Conservation (phyloP, 345 rosid species). For the Dipteronia dyeriana region DNA sequence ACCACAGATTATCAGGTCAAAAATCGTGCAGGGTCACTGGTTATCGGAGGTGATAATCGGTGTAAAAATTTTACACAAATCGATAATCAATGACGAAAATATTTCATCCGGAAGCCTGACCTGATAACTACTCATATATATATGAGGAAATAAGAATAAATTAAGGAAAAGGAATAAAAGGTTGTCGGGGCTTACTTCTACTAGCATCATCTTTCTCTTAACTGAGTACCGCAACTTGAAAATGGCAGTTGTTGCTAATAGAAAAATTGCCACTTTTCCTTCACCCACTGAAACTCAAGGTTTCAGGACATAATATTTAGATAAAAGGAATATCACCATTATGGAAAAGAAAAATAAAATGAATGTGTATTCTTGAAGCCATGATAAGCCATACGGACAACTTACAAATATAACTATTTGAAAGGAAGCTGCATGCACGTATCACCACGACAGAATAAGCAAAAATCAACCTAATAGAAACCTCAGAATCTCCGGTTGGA, state of each 20-base stretch:
- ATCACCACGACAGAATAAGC: slow-evolving; percentile 52
- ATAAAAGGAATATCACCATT: background rate
- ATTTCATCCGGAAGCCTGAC: no score
- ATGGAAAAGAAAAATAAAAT: background rate
- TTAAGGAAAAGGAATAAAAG: background rate
- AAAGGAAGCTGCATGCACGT: slow-evolving; percentile 88
- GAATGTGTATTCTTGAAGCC: slow-evolving; percentile 14
- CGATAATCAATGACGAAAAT: no score
- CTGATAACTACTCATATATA: no score
- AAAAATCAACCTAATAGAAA: slow-evolving; percentile 47
- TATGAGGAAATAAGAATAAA: background rate
- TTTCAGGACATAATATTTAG: background rate
- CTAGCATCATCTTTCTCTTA: slow-evolving; percentile 50
- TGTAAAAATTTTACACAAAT: no score
- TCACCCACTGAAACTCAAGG: slow-evolving; percentile 73
- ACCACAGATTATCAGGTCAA: no score
- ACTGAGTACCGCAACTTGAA: slow-evolving; percentile 59
- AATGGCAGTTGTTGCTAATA: slow-evolving; percentile 82
- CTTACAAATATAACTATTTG: slow-evolving; percentile 93
- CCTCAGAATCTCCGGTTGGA: slow-evolving; percentile 36
- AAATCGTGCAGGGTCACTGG: no score
- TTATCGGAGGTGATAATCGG: no score
- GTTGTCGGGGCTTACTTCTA: slow-evolving; percentile 54
- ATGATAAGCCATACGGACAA: slow-evolving; percentile 23
- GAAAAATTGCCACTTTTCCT: slow-evolving; percentile 92